Evolutionary conservation across 257 asterid species (phyloP), one percentile per base, ranked within the genome.

Genomic region (Nicotiana tomentosiformis): DNA sequence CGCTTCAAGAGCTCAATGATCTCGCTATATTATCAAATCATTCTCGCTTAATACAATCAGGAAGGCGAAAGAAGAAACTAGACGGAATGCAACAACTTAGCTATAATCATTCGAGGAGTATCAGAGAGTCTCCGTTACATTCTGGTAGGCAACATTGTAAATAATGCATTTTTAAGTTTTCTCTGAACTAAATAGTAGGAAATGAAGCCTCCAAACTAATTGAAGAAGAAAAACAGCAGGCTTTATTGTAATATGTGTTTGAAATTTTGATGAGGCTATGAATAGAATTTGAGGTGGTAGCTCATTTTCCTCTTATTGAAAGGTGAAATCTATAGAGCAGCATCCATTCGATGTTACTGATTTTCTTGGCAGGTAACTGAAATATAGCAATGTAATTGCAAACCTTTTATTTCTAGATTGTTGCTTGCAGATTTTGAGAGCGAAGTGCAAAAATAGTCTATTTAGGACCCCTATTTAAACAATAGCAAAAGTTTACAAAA

Each of bases 1-100:
- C 94, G 4, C 68, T 95, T 35, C 97, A 91, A 84, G 97, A 93
- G 17, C 93, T 94, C 82, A 90, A 90, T 39, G 99, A 95, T 74
- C 90, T 91, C 1, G 97, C 99, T 5, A 87, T 94, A 84, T 87
- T 89, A 16, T 93, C 97, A 35, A 87, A 90, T 78, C 95, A 92
- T 81, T 66, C 91, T 20, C 91, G 97, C 1, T 91, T 90, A 57
- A 87, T 92, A 39, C 96, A 90, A 33, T 80, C 84, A 2, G 97
- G 93, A 35, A 87, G 90, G 86, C 87, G 90, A 23, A 92, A 90
- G 84, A 93, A 91, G 88, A 93, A 87, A 78, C 84, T 87, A 0
- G 94, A 94, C 1, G 90, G 91, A 37, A 46, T 81, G 69, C 93
- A 88, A 85, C 91, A 85, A 82, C 78, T 82, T 16, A 90, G 84